Base-by-base conservation (phyloP, 2,329 filamentous ascomycete species). In the Aquanectria penicillioides region DNA sequence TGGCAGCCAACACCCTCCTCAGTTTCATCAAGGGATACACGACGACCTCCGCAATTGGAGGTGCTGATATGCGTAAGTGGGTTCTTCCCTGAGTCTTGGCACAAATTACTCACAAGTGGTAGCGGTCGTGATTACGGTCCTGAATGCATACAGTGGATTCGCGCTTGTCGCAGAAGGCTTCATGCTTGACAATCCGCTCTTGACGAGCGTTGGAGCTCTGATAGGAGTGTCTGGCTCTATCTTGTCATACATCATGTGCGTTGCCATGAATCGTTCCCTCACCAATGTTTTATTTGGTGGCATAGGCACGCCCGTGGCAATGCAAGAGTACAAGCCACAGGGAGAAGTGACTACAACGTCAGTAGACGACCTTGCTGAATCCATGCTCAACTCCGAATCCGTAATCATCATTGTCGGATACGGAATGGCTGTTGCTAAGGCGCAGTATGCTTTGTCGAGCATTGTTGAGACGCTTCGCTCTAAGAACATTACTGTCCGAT, bases 371-470 rank as follows among this genome's bases (percentile, higher is more conserved):
- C 89, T 91, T 0, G 90, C 91, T 2, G 92, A 96, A 23, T 83
- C 87, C 0, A 81, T 97, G 3, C 79, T 87, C 13, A 90, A 89
- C 61, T 89, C 92, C 0, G 92, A 97, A 70, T 93, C 84, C 41
- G 92, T 97, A 54, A 95, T 97, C 68, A 93, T 97, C 51, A 89
- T 94, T 2, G 93, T 97, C 5, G 93, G 93, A 1, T 97, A 97
- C 68, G 93, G 93, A 49, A 97, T 97, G 93, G 93, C 93, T 0
- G 93, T 97, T 1, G 93, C 93, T 8, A 97, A 97, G 76, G 93
- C 93, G 3, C 93, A 97, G 75, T 97, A 97, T 71, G 92, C 92
- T 18, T 92, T 97, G 49, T 90, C 90, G 4, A 91, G 94, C 70
- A 94, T 97, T 63, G 91, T 91, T 5, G 79, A 83, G 36, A 85